A percentile compares a stretch with the other conserved stretches of the same genome.
phyloP scores from a whole-genome alignment of 75 land plant genomes.

The Sequoia sempervirens region DNA sequence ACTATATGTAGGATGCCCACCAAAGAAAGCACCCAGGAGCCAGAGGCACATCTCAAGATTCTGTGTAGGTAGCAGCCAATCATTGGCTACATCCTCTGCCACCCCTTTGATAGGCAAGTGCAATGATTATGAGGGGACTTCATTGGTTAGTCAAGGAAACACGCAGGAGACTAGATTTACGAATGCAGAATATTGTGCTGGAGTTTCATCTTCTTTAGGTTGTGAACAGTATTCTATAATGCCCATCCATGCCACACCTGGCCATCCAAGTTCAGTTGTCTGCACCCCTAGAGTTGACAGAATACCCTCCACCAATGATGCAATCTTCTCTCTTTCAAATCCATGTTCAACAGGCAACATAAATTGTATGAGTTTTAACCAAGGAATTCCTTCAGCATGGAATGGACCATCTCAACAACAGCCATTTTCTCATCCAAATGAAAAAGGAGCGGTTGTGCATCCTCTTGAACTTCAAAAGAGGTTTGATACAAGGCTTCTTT shows the following conservation, averaged over 20 bases:
- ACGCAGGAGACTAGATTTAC: constrained; percentile 7
- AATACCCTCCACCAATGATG: background rate
- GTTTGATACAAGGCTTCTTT: constrained; percentile 3
- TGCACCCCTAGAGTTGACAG: constrained; percentile 6
- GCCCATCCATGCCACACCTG: background rate
- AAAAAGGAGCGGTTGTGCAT: constrained; percentile 3
- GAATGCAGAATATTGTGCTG: constrained; percentile 2
- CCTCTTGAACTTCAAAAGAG: background rate
- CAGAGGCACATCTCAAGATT: constrained; percentile 36
- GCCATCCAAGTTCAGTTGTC: background rate
- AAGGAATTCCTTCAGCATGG: background rate
- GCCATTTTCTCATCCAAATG: background rate
- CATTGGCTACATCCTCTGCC: background rate
- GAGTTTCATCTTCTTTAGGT: constrained; percentile 10
- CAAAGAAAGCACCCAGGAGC: constrained; percentile 42
- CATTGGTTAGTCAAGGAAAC: constrained; percentile 9
- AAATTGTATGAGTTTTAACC: background rate
- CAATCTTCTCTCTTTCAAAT: background rate
- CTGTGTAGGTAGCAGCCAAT: constrained; percentile 13
- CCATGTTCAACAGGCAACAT: background rate
- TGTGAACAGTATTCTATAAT: constrained; percentile 1
- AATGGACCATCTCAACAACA: constrained; percentile 7
- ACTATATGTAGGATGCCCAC: constrained; percentile 43
- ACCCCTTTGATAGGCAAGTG: background rate
- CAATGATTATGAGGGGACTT: constrained; percentile 7